Evolutionary conservation across 2,329 filamentous ascomycete species (phyloP), one percentile per base, ranked within the genome.

Genomic region (Penicillium psychrosexuale): DNA sequence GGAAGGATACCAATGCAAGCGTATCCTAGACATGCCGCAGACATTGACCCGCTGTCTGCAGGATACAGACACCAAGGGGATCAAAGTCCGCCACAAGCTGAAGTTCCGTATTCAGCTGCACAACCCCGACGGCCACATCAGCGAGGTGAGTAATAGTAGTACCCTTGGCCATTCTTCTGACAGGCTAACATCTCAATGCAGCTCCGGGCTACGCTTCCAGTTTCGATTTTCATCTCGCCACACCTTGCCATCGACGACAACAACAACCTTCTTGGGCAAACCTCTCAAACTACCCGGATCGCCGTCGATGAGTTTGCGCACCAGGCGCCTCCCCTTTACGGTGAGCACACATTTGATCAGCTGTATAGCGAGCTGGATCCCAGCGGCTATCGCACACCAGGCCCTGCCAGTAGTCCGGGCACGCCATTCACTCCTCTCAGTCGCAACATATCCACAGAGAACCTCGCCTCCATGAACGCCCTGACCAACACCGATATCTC

Each of bases 141-240:
- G 92, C 53, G 93, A 97, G 82, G 85, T 89, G 78, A 69, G 79
- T 66, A 3, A 31, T 9, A 4, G 15, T 17, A 3, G 13, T 11
- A 24, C 5, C 13, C 24, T 7, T 12, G n/a, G 19, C 3, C 12
- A 5, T 12, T n/a, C 2, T 22, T 17, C n/a, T 24, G 3, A 34
- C 3, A 36, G 34, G 45, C 59, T 67, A 54, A 68, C 57, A 1
- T 13, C 38, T 50, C n/a, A 15, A 46, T 58, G 7, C 44, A 89
- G 85, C 84, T 97, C 49, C 88, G 93, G 49, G 93, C 93, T 44
- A 94, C 91, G 39, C 84, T 97, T 31, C 92, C 94, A 1, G 84
- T 97, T 15, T 91, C 91, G 51, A 87, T 99, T 37, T 97, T 96
- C 75, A 97, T 97, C 62, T 99, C 94, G 5, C 93, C 94, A 0